These are phyloP conservation scores for Chaetomiaceae sp. DNA, from an alignment of 2,329 filamentous ascomycete species.

Conservation along the genomic window DNA sequence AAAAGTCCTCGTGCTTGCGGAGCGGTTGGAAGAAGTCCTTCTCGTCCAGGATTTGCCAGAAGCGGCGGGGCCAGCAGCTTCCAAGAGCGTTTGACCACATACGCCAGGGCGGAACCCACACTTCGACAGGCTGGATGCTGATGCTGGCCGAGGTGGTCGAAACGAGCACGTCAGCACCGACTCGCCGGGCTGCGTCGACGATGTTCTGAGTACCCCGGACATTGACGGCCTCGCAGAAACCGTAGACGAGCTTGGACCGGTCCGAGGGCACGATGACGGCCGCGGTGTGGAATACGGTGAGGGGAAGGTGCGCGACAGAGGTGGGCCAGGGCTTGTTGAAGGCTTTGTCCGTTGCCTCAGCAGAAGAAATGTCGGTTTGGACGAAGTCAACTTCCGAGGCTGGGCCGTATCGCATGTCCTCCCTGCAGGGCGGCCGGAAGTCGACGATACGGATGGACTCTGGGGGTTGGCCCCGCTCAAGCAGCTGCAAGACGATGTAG, in stretches of 20 bases:
- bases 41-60: conserved; percentile 42
- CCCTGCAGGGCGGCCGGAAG: conserved; percentile 37
- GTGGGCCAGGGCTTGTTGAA: conserved; percentile 43
- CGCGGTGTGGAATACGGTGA: conserved; percentile 53
- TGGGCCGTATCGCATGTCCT: conserved; percentile 34
- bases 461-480: conserved; percentile 45
- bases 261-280: conserved; percentile 48
- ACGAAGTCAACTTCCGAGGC: conserved; percentile 36
- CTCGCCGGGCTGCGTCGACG: conserved; percentile 39
- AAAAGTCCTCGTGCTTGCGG: conserved; percentile 37
- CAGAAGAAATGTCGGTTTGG: conserved; percentile 45
- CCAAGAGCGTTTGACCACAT: not conserved
- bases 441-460: conserved; percentile 49
- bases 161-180: conserved; percentile 44
- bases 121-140: conserved; percentile 35
- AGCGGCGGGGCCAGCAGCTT: conserved; percentile 30
- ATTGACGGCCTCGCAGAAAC: conserved; percentile 43
- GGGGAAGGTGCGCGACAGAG: conserved; percentile 35
- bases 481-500: conserved; percentile 47
- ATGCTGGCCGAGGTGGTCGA: conserved; percentile 47
- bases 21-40: conserved; percentile 36
- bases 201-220: conserved; percentile 44
- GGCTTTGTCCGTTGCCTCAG: conserved; percentile 35
- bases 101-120: conserved; percentile 40
- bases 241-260: conserved; percentile 39